Evolutionary conservation across 2,329 filamentous ascomycete genomes (phyloP), one percentile per base, ranked within the genome.

Genomic region (Xylaria sp.): DNA sequence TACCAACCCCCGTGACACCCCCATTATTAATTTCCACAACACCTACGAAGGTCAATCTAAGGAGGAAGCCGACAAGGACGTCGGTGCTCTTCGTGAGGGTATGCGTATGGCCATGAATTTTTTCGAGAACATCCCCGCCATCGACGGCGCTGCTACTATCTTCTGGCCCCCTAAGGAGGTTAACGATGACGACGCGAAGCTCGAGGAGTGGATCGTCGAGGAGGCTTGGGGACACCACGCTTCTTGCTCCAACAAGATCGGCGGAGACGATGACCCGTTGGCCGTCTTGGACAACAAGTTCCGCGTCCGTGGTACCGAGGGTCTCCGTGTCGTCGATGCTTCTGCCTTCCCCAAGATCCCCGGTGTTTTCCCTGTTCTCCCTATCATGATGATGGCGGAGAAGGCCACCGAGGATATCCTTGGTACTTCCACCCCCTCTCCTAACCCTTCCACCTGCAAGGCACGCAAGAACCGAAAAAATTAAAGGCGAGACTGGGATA

Each of bases 11-110:
- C 85, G 87, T 0, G 90, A 92, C 62, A 80, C 83, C 3, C 91
- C 91, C 0, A 77, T 85, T 6, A 90, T 93, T 71, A 81, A 81
- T 58, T 91, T 89, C 80, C 87, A 88, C 77, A 90, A 85, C 77
- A 90, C 87, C 78, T 82, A 84, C 60, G 81, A 83, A 0, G 85
- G 86, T 13, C 43, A 64, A 59, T 46, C 65, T 23, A 79, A 76
- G 23, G 81, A 83, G 25, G 85, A 86, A 7, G 79, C 81, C 3
- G 78, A 78, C 0, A 80, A 82, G 36, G 83, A 87, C 55, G 74
- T 86, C 9, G 84, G 88, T 55, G 86, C 88, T 0, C 71, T 89
- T 15, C 80, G 82, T 36, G 88, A 91, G 73, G 86, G 83, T 1
- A 78, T 91, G 57, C 74, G 83, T 63, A 82, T 87, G 8, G 81